Conservation (phyloP, 495 filamentous ascomycete genomes). For the Cetradonia linearis region DNA sequence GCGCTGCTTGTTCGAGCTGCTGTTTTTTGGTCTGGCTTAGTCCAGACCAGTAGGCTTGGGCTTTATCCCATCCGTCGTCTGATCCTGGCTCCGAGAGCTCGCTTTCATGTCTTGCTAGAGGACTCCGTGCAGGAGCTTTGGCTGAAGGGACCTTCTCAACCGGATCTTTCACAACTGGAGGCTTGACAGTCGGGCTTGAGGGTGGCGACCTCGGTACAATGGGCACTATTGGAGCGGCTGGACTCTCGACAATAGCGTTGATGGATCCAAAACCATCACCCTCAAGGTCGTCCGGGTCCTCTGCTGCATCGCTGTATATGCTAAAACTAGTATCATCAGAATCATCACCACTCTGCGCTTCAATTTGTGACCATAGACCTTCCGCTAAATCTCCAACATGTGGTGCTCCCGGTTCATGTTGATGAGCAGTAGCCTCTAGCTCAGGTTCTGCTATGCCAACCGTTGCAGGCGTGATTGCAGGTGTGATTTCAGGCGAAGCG, state of each 20-base stretch:
- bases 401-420: conserved; percentile 22
- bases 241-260: conserved; percentile 68
- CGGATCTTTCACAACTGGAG: conserved; percentile 1
- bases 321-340: conserved; percentile 50
- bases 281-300: conserved; percentile 58
- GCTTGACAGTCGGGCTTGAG: conserved; percentile 4
- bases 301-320: conserved; percentile 81
- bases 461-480: conserved; percentile 30
- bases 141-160: neutral
- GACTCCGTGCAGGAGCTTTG: conserved; percentile 1
- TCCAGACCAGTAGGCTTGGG: conserved; percentile 54
- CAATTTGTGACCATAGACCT: conserved; percentile 24
- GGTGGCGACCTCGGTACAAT: conserved; percentile 5
- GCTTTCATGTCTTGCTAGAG: conserved; percentile 13
- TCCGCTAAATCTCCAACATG: conserved; percentile 28
- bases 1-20: conserved; percentile 46
- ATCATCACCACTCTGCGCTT: conserved; percentile 28
- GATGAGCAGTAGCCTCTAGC: conserved; percentile 21
- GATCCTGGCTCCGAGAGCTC: conserved; percentile 24
- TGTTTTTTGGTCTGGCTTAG: conserved; percentile 47
- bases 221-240: conserved; percentile 24
- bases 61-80: conserved; percentile 48
- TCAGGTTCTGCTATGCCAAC: conserved; percentile 33
- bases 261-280: conserved; percentile 73
- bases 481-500: conserved; percentile 25